Base-by-base conservation (phyloP, 2,329 filamentous ascomycete species). In the Exophiala viscosa region DNA sequence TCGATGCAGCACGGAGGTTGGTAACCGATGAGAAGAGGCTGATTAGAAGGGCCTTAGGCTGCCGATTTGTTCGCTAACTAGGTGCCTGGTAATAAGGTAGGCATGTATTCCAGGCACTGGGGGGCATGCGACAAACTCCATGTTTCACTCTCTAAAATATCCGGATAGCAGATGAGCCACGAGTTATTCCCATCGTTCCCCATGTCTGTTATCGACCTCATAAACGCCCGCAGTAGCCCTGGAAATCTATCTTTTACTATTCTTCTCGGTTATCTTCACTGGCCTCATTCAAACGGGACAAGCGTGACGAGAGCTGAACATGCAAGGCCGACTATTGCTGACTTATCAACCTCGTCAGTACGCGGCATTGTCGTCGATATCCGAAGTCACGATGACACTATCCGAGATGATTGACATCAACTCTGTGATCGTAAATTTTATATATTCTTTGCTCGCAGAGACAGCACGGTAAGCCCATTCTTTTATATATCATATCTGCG, bases 21-120 rank as follows among this genome's bases (percentile, higher is more conserved):
- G 35, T 39, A 32, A 42, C 33, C 41, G 46, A 39, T 48, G 46
- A 48, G 46, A 48, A 48, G 46, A 15, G 6, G 46, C 46, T 48
- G 46, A 48, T 28, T n/a, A n/a, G 35, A 28, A 44, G 34, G 34
- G n/a, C n/a, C n/a, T n/a, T n/a, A n/a, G 13, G 34, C 34, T 36
- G 34, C 44, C 32, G 44, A 46, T 46, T 46, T 38, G 44, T 20
- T 46, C 44, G 44, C 44, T 38, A 35, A 17, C 36, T 3, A 11
- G n/a, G n/a, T n/a, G n/a, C n/a, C n/a, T n/a, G n/a, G n/a, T n/a
- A n/a, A n/a, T n/a, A n/a, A n/a, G n/a, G n/a, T n/a, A n/a, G n/a
- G n/a, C n/a, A n/a, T n/a, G n/a, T n/a, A n/a, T n/a, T n/a, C n/a
- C n/a, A n/a, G n/a, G n/a, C n/a, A n/a, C n/a, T n/a, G n/a, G n/a